Base-by-base conservation (phyloP, 176 grass and related monocot species). In the Eremochloa ophiuroides region DNA sequence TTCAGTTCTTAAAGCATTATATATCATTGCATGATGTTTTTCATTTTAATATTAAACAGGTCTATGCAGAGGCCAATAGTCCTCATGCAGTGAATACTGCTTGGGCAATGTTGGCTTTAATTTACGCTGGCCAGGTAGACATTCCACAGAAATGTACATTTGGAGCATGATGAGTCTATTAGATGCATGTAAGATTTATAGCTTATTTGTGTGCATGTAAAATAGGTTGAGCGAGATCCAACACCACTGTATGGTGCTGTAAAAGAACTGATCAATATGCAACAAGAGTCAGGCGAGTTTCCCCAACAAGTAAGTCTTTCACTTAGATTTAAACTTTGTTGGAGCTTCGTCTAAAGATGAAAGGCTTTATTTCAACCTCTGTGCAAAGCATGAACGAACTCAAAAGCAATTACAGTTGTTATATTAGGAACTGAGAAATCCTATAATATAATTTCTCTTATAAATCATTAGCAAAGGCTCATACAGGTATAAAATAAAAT, bases 21-120 rank as follows among this genome's bases (percentile, higher is more conserved):
- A 55, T 17, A 9, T 55, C 50, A n/a, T 55, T n/a, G 8, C n/a
- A n/a, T 55, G 20, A 55, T 55, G 50, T 18, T n/a, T n/a, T 55
- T 10, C 2, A 55, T n/a, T 55, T 46, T 55, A 55, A n/a, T 22
- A 55, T 55, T 55, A n/a, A 55, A 8, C 8, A 55, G 50, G 50
- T 3, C 15, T 69, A 69, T 69, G 66, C 23, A 5, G 37, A 41
- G 66, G 66, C 22, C 39, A 42, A 0, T 26, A 42, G 66, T 41
- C 66, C 66, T 67, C 89, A 91, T 88, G 89, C 69, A 37, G 85
- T 88, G 66, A 91, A 91, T 71, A 85, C 85, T 9, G 76, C 75
- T 28, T 91, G 89, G 85, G 89, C 81, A 25, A 88, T 91, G 85
- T 67, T 91, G 55, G 44, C 89, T 47, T 82, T 91, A 35, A 87